These are phyloP conservation scores for Calonectria naviculata DNA, from an alignment of 2,329 filamentous ascomycete species.

Conservation along the genomic window DNA sequence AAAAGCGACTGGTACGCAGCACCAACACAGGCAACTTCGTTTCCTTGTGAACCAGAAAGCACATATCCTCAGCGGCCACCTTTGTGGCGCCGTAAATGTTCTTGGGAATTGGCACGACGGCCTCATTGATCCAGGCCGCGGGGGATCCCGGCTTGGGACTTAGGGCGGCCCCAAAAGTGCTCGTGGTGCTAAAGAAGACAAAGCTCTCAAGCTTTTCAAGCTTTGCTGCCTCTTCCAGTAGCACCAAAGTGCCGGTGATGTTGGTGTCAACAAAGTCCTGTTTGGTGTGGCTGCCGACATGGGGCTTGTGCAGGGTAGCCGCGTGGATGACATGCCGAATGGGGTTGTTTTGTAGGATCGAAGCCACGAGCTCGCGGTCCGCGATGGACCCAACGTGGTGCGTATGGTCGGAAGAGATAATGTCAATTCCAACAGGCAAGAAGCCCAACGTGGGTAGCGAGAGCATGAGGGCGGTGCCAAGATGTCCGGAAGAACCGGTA, in stretches of 20 bases:
- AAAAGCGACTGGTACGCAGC: conserved; percentile 60
- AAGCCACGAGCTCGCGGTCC: conserved; percentile 47
- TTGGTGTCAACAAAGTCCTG: conserved; percentile 57
- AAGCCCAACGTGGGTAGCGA: conserved; percentile 51
- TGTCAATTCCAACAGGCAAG: conserved; percentile 56
- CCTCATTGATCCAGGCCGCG: conserved; percentile 58
- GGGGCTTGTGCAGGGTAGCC: conserved; percentile 60
- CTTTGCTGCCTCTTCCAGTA: conserved; percentile 53
- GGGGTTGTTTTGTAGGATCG: conserved; percentile 44
- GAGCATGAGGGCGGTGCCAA: conserved; percentile 59
- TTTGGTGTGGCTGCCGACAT: conserved; percentile 57
- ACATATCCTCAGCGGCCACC: conserved; percentile 59
- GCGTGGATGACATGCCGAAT: conserved; percentile 57
- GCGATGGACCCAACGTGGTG: conserved; percentile 50
- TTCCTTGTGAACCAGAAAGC: conserved; percentile 53
- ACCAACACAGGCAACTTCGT: conserved; percentile 53
- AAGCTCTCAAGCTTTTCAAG: conserved; percentile 49
- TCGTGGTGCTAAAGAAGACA: conserved; percentile 59
- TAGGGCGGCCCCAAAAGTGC: conserved; percentile 55
- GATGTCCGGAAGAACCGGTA: conserved; percentile 59
- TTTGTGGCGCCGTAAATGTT: conserved; percentile 64
- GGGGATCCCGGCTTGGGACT: conserved; percentile 48
- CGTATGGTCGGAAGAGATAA: conserved; percentile 51
- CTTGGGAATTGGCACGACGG: conserved; percentile 53
- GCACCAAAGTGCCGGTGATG: conserved; percentile 54